These are phyloP conservation scores for Elaeagnus macrophylla DNA, from an alignment of 306 rosid genomes.

Conservation along the genomic window DNA sequence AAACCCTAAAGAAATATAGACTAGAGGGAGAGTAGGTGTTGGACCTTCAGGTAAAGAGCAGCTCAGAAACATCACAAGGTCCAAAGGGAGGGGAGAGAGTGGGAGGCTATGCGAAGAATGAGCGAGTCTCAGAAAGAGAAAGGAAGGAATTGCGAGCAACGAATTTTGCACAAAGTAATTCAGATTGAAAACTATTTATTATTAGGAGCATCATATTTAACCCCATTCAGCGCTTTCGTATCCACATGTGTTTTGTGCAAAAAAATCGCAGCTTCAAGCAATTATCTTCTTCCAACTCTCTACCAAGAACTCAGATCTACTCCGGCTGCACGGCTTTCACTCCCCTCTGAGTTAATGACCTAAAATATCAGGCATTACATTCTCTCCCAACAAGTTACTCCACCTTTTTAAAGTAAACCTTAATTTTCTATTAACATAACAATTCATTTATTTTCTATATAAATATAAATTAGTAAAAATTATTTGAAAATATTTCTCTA, in stretches of 20 bases:
- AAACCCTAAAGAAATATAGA: not conserved
- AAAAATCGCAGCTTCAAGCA: constrained; percentile 28
- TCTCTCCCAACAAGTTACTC: no score
- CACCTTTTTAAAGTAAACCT: no score
- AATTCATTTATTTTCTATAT: no score
- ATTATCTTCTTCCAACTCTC: not conserved
- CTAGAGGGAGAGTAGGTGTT: not conserved
- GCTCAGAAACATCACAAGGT: constrained; percentile 32
- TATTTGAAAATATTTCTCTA: no score
- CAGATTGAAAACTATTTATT: constrained; percentile 46
- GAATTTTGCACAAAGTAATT: constrained; percentile 12
- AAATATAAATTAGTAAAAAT: no score
- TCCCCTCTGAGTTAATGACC: no score
- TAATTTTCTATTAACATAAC: no score
- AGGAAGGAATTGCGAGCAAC: constrained; percentile 28
- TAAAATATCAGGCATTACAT: no score
- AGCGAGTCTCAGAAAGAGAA: not conserved
- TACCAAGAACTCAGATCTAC: not conserved
- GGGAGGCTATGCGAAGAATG: not conserved
- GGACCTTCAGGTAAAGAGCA: constrained; percentile 35
- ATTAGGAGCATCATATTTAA: constrained; percentile 20
- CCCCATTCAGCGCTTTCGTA: constrained; percentile 32
- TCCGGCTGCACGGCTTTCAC: not conserved
- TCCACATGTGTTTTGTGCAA: constrained; percentile 22
- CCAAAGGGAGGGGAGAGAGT: constrained; percentile 16